These are phyloP conservation scores for Pseudozyma pruni DNA, from an alignment of 1,284 basidiomycete genomes.

Conservation along the genomic window DNA sequence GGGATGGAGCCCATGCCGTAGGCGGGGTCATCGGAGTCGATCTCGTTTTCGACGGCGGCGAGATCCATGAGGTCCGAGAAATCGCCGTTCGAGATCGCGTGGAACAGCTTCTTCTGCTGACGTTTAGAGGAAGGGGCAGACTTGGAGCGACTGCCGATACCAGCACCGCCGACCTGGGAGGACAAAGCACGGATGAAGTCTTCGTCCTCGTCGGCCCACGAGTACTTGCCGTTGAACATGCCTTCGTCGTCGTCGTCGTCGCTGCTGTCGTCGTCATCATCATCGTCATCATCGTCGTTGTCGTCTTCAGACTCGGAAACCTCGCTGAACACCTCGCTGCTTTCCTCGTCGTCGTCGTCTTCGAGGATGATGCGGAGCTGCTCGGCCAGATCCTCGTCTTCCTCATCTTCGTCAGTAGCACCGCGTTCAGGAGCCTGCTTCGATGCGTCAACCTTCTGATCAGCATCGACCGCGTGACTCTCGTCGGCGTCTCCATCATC, in stretches of 20 bases:
- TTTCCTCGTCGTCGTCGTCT: slow-evolving; percentile 35
- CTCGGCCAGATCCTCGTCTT: slow-evolving; percentile 28
- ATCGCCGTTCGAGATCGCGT: slow-evolving; percentile 74
- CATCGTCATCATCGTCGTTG: slow-evolving; percentile 21
- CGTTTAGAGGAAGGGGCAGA: slow-evolving; percentile 65
- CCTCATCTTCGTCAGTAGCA: slow-evolving; percentile 19
- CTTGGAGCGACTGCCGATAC: slow-evolving; percentile 23
- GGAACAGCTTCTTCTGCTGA: slow-evolving; percentile 74
- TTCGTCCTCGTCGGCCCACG: slow-evolving; percentile 77
- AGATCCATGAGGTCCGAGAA: slow-evolving; percentile 75
- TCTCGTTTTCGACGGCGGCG: slow-evolving; percentile 37
- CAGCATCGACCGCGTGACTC: background rate
- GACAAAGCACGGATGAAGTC: slow-evolving; percentile 74
- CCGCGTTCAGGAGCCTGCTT: background rate
- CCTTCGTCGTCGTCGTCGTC: slow-evolving; percentile 55
- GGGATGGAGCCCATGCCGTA: slow-evolving; percentile 44
- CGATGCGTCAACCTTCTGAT: background rate
- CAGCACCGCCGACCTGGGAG: slow-evolving; percentile 36
- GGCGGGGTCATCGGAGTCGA: slow-evolving; percentile 66
- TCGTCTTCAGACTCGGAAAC: slow-evolving; percentile 29
- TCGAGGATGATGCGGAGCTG: slow-evolving; percentile 45
- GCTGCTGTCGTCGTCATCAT: slow-evolving; percentile 21
- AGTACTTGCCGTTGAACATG: slow-evolving; percentile 66
- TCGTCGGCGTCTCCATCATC: slow-evolving; percentile 10
- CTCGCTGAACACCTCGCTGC: slow-evolving; percentile 32